Evolutionary conservation across 2,329 filamentous ascomycete genomes (phyloP), one percentile per base, ranked within the genome.

Genomic region (Mariannaea sp.): DNA sequence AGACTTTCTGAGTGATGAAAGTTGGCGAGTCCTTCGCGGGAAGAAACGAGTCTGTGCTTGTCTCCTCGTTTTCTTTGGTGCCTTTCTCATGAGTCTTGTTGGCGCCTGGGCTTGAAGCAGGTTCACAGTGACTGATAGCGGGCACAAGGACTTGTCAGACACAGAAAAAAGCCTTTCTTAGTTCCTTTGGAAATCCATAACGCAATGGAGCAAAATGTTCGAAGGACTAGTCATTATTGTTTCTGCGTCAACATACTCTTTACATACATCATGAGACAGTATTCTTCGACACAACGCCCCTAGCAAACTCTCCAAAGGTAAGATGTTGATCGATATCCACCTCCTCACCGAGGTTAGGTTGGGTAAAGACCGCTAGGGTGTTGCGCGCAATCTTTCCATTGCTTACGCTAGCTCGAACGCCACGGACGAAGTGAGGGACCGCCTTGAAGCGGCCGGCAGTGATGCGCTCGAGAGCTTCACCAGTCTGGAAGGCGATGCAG

Each of bases 401-500:
- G 52, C 78, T 72, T 30, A 72, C 75, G 38, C 78, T 80, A 1
- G 82, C 77, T 59, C 82, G 80, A 4, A 88, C 86, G 0, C 92
- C 93, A 60, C 88, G 82, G 7, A 99, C 94, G 71, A 96, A 97
- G 77, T 99, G 94, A 61, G 94, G 93, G 56, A 97, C 94, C 1
- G 94, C 94, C 73, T 88, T 90, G 78, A 99, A 96, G 67, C 84
- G 86, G 8, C 94, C 94, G n/a, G 82, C 78, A 0, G 93, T 97
- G 69, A 99, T 97, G 53, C 90, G 80, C 74, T 97, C 88, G 44
- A 99, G 77, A 1, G 93, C 88, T 75, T 97, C 91, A 2, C 93
- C 94, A 0, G 93, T 99, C 77, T 99, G 93, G 70, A 99, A 99
- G 1, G 90, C 94, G 43, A 99, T 87, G 71, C 91, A 94, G 69